Evolutionary conservation across 805 yeast species (phyloP).

Genomic region (Schizosaccharomyces pombe): ASM294v3 CU329670.1:4245501-4246000

Average conservation of each 20-base stretch:
- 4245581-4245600: background rate
- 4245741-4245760: background rate
- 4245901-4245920: background rate
- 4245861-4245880: background rate
- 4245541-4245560: background rate
- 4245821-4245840: background rate
- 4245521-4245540: background rate
- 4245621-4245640: background rate
- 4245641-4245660: background rate
- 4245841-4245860: background rate
- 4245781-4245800: background rate
- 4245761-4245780: background rate
- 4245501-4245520: background rate
- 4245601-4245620: background rate
- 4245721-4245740: background rate
- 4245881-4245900: background rate
- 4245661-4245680: background rate
- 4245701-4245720: background rate
- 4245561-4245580: slow-evolving; percentile 1
- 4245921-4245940: background rate
- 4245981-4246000: slow-evolving; percentile 1
- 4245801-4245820: background rate
- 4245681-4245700: background rate
- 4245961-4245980: slow-evolving; percentile 1
- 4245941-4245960: background rate